These are phyloP conservation scores for Chlorella vulgaris DNA, from an alignment of 139 green algal species.

Conservation along the genomic window DNA sequence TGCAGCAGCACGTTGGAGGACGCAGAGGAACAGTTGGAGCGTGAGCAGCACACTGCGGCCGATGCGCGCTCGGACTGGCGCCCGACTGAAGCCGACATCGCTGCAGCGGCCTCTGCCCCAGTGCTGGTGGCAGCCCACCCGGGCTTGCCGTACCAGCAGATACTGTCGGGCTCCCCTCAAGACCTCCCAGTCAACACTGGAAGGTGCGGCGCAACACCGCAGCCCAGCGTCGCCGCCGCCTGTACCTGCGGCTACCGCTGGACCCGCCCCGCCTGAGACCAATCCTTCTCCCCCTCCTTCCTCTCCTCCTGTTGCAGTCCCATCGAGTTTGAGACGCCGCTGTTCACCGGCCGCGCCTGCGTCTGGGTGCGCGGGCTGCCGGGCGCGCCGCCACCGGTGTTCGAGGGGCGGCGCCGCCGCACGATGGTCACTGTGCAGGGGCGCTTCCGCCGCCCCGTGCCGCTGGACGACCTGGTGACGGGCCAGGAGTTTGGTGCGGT, in stretches of 20 bases:
- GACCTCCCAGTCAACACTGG: conserved; percentile 26
- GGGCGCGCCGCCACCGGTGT: conserved; percentile 32
- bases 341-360: conserved; percentile 47
- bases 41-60: no score
- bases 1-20: no score
- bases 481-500: conserved; percentile 60
- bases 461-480: conserved; percentile 52
- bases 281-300: background rate
- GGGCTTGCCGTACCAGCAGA: background rate
- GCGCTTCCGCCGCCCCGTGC: conserved; percentile 55
- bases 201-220: conserved; percentile 12
- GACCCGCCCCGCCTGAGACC: background rate
- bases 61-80: no score
- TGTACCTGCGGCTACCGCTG: background rate
- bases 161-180: background rate
- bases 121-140: conserved; percentile 7
- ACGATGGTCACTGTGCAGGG: conserved; percentile 53
- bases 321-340: conserved; percentile 55
- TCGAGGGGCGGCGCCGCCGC: conserved; percentile 47
- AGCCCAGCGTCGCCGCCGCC: no score
- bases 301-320: background rate
- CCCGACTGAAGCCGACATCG: background rate
- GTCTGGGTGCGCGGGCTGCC: conserved; percentile 51
- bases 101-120: background rate
- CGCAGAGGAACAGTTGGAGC: no score